A percentile compares a stretch with the other conserved stretches of the same genome.
Evolutionary conservation across 352 stramenopile species (phyloP).

Genomic region (Globisporangium echinulatum): DNA sequence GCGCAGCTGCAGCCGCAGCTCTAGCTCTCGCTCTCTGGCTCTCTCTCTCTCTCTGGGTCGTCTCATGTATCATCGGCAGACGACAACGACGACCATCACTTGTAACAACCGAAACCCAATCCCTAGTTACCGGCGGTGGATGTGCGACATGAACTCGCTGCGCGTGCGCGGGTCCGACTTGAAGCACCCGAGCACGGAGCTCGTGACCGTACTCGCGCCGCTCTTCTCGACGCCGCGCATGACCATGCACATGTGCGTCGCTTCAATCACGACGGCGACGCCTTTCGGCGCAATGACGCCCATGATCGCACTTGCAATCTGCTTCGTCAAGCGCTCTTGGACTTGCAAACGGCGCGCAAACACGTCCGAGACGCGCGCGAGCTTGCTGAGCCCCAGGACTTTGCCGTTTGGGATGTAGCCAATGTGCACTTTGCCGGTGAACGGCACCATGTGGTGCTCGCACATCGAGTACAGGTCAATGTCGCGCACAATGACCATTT

Average conservation of each 20-base stretch:
- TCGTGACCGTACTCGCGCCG: conserved; percentile 94
- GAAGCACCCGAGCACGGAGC: conserved; percentile 95
- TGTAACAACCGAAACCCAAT: background rate
- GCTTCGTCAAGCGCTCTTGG: conserved; percentile 98
- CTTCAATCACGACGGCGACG: conserved; percentile 98
- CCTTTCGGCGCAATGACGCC: conserved; percentile 94
- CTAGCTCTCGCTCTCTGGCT: background rate
- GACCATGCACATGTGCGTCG: conserved; percentile 99
- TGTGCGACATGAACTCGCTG: conserved; percentile 86
- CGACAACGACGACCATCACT: background rate
- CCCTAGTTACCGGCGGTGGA: conserved; percentile 58
- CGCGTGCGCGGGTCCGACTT: conserved; percentile 89
- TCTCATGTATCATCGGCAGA: background rate
- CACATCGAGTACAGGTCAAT: conserved; percentile 99
- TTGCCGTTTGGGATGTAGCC: conserved; percentile 94
- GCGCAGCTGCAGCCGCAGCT: background rate
- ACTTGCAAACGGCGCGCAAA: conserved; percentile 97
- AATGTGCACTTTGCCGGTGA: conserved; percentile 96
- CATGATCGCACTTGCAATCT: conserved; percentile 98
- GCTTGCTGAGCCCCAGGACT: conserved; percentile 97
- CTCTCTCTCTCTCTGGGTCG: background rate
- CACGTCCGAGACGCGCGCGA: conserved; percentile 97
- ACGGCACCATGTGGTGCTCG: conserved; percentile 99
- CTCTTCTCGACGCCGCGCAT: conserved; percentile 99
- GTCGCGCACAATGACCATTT: conserved; percentile 99